Percentiles rank a stretch among this genome's conserved stretches.
These are phyloP conservation scores for Xerophyta viscosa DNA, from an alignment of 106 monocot species.

Conservation along the genomic window DNA sequence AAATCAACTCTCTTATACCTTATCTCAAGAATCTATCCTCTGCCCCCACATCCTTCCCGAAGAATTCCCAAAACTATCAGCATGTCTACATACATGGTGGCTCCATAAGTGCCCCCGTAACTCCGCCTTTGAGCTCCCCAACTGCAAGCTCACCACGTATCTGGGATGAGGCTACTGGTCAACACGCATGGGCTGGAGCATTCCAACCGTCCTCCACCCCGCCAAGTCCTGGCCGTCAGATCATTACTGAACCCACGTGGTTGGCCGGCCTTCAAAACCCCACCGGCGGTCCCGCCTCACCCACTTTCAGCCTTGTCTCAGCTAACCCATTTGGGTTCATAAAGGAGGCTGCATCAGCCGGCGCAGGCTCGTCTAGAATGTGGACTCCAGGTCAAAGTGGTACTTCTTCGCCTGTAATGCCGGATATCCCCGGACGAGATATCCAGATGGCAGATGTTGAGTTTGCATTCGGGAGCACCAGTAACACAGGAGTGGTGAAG, in stretches of 20 bases:
- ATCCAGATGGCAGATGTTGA: conserved; percentile 33
- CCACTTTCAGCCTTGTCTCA: conserved; percentile 48
- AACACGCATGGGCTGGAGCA: conserved; percentile 19
- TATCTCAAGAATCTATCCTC: conserved; percentile 46
- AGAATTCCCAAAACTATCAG: conserved; percentile 12
- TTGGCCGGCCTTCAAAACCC: conserved; percentile 19
- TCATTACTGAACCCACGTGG: conserved; percentile 21
- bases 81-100: conserved; percentile 27
- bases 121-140: conserved; percentile 57
- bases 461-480: conserved; percentile 54
- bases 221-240: conserved; percentile 27
- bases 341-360: conserved; percentile 20
- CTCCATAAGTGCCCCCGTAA: conserved; percentile 65
- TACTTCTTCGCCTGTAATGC: conserved; percentile 27
- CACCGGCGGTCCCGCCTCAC: conserved; percentile 20
- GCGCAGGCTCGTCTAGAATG: conserved; percentile 28
- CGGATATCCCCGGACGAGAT: conserved; percentile 7
- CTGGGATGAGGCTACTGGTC: conserved; percentile 21
- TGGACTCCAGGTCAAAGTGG: conserved; percentile 51
- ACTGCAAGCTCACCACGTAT: conserved; percentile 38
- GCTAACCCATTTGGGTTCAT: conserved; percentile 39
- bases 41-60: conserved; percentile 11
- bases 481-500: conserved; percentile 43
- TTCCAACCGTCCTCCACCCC: conserved; percentile 41
- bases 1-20: conserved; percentile 33